phyloP scores from a whole-genome alignment of 768 basidiomycete genomes.

The Psilocybe tampanensis region DNA sequence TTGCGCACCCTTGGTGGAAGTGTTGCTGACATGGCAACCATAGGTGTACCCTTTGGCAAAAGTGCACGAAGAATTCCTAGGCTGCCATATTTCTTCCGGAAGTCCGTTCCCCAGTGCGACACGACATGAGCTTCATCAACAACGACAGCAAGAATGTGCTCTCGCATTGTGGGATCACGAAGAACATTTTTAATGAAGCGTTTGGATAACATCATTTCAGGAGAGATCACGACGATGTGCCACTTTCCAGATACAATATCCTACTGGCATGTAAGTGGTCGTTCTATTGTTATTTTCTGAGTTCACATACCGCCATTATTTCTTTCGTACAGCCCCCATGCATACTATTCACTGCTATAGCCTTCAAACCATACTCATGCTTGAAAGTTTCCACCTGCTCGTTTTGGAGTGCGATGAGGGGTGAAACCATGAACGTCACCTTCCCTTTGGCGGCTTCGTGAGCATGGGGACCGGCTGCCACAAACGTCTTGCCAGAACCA shows the following conservation, averaged over 20 bases:
- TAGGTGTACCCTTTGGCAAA: conserved; percentile 28
- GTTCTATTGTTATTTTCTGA: conserved; percentile 22
- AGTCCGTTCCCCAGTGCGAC: conserved; percentile 36
- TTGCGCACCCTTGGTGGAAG: conserved; percentile 26
- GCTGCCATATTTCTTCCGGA: conserved; percentile 31
- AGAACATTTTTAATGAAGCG: conserved; percentile 28
- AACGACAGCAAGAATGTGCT: conserved; percentile 26
- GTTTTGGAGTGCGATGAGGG: conserved; percentile 37
- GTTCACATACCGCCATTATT: conserved; percentile 24
- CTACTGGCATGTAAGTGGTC: conserved; percentile 23
- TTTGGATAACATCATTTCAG: conserved; percentile 33
- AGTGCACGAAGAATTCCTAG: conserved; percentile 31
- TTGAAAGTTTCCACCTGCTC: conserved; percentile 34
- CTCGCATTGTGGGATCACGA: conserved; percentile 22
- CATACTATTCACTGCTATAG: conserved; percentile 32
- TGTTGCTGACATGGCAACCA: conserved; percentile 36
- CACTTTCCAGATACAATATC: conserved; percentile 22
- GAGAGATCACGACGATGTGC: conserved; percentile 36
- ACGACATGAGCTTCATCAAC: conserved; percentile 39
- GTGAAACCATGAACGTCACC: conserved; percentile 39
- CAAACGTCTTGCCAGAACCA: conserved; percentile 39
- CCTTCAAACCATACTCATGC: conserved; percentile 30
- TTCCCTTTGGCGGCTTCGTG: conserved; percentile 26
- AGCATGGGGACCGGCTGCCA: conserved; percentile 40
- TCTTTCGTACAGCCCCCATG: conserved; percentile 30